Evolutionary conservation across 139 green algal genomes (phyloP).

Genomic region (Coccomyxa sp.): DNA sequence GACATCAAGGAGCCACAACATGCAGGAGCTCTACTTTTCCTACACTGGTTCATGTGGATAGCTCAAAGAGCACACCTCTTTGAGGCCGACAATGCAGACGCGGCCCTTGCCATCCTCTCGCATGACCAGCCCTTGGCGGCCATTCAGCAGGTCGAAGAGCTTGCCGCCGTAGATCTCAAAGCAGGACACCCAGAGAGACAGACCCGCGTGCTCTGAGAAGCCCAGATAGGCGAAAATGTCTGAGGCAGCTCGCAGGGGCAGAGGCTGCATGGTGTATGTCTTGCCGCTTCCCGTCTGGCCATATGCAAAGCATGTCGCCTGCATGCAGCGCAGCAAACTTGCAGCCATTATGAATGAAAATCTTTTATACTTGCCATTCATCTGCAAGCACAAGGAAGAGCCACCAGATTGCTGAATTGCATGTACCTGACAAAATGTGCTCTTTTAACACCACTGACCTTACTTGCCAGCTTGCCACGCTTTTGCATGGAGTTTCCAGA

Average conservation of each 20-base stretch:
- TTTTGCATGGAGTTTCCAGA: too few species aligned
- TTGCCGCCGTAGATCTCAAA: conserved; percentile 99
- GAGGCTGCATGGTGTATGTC: conserved; percentile 86
- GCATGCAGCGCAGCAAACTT: conserved; percentile 27
- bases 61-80: conserved; percentile 36
- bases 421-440: too few species aligned
- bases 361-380: background rate
- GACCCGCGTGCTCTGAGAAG: conserved; percentile 31
- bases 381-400: too few species aligned
- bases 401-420: too few species aligned
- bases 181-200: conserved; percentile 70
- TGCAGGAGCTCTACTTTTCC: too few species aligned
- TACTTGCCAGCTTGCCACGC: too few species aligned
- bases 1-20: too few species aligned
- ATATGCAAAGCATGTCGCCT: conserved; percentile 97
- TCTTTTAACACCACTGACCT: too few species aligned
- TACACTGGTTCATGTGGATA: too few species aligned
- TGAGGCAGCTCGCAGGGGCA: conserved; percentile 80
- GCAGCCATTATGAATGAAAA: background rate
- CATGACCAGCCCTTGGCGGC: conserved; percentile 82
- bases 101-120: conserved; percentile 87
- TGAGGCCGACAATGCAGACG: conserved; percentile 83
- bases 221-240: conserved; percentile 82
- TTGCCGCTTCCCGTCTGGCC: conserved; percentile 91
- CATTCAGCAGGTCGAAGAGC: conserved; percentile 95